Conservation (phyloP, 1,284 basidiomycete genomes). For the Naganishia liquefaciens region DNA sequence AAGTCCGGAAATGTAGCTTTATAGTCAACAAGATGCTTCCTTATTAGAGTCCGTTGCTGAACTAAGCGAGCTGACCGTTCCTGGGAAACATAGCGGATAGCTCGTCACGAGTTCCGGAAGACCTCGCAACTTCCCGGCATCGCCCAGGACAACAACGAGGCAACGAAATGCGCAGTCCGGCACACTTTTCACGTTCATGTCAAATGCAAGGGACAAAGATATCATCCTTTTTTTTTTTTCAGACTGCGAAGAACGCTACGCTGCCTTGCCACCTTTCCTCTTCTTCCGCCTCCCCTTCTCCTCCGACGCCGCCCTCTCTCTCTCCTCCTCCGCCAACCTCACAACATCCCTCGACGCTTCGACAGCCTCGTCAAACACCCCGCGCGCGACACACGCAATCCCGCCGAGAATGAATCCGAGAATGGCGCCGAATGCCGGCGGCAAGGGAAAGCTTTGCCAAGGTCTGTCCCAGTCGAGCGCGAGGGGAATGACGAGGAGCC, state of each 20-base stretch:
- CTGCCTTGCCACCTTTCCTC: constrained; percentile 57
- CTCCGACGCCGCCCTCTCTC: constrained; percentile 37
- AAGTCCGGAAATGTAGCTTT: too few relatives aligned
- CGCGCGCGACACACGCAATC: constrained; percentile 61
- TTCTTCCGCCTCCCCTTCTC: constrained; percentile 52
- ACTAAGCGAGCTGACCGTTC: too few relatives aligned
- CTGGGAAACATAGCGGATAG: too few relatives aligned
- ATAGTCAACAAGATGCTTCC: too few relatives aligned
- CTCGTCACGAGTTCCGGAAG: too few relatives aligned
- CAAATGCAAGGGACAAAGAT: too few relatives aligned
- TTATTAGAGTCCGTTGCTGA: too few relatives aligned
- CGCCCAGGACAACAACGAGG: too few relatives aligned
- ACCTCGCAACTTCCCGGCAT: too few relatives aligned
- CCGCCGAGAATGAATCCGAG: constrained; percentile 68
- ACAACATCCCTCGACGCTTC: constrained; percentile 14
- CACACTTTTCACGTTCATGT: too few relatives aligned
- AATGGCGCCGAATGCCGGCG: constrained; percentile 67
- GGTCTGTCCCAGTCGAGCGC: constrained; percentile 93
- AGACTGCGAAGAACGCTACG: background rate
- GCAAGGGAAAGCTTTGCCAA: constrained; percentile 90
- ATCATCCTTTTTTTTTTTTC: too few relatives aligned
- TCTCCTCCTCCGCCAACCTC: constrained; percentile 28
- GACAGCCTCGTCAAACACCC: constrained; percentile 46
- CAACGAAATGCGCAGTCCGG: too few relatives aligned
- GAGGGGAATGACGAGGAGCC: constrained; percentile 76